A percentile compares a stretch with the other conserved stretches of the same genome.
Evolutionary conservation across 805 yeast genomes (phyloP).

Genomic region (Ogataea trehaloabstinens): DNA sequence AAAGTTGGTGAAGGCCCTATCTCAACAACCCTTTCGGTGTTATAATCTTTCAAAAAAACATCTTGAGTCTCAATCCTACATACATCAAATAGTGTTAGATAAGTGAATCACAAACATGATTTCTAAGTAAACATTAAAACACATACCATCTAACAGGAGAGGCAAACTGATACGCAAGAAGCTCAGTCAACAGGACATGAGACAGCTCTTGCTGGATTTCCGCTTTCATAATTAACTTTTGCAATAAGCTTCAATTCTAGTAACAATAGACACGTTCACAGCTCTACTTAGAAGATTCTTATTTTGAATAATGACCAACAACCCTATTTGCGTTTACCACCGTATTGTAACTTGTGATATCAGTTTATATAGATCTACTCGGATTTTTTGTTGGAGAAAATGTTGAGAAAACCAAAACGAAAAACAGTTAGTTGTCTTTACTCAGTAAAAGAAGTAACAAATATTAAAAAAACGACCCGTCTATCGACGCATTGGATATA

Average conservation of each 20-base stretch:
- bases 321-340: too few relatives aligned
- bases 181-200: constrained; percentile 89
- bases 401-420: too few relatives aligned
- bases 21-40: constrained; percentile 96
- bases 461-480: too few relatives aligned
- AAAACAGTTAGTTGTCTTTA: too few relatives aligned
- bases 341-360: too few relatives aligned
- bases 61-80: constrained; percentile 89
- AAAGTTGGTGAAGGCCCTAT: constrained; percentile 98
- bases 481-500: too few relatives aligned
- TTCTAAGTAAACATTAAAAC: background rate
- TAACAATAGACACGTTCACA: too few relatives aligned
- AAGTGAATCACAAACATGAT: background rate
- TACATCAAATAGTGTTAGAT: background rate
- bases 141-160: constrained; percentile 88
- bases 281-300: background rate
- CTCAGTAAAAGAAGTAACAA: too few relatives aligned
- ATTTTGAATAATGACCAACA: too few relatives aligned
- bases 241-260: too few relatives aligned
- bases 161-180: constrained; percentile 97
- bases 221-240: constrained; percentile 59
- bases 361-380: too few relatives aligned
- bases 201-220: constrained; percentile 98
- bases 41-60: constrained; percentile 88
- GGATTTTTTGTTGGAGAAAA: constrained; percentile 9